Percentiles rank a stretch among this genome's conserved stretches.
These are phyloP conservation scores for Pleurotus djamor DNA, from an alignment of 768 basidiomycete genomes.

Conservation along the genomic window DNA sequence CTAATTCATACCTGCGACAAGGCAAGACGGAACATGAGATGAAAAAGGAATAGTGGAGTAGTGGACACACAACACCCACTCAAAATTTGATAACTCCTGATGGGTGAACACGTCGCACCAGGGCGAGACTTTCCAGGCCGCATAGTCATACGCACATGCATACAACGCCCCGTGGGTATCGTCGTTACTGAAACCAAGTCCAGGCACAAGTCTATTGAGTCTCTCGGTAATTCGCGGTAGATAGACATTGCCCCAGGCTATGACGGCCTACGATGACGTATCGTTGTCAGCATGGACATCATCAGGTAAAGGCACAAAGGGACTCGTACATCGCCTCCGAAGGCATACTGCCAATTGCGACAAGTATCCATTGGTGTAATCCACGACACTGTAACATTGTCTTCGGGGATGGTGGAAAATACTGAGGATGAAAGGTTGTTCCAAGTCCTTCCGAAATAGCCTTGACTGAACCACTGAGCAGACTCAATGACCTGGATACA, in stretches of 20 bases:
- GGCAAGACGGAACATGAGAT: neutral
- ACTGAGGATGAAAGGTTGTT: constrained; percentile 19
- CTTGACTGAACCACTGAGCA: constrained; percentile 35
- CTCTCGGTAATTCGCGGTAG: constrained; percentile 30
- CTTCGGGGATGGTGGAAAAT: constrained; percentile 21
- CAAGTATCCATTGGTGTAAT: constrained; percentile 40
- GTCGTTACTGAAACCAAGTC: constrained; percentile 25
- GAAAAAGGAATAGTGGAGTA: neutral
- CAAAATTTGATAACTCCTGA: constrained; percentile 29
- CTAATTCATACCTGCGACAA: constrained; percentile 32
- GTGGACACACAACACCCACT: constrained; percentile 20
- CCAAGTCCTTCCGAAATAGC: constrained; percentile 33
- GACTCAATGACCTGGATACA: constrained; percentile 29
- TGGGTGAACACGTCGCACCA: constrained; percentile 36
- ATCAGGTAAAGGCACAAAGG: neutral
- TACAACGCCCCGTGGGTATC: constrained; percentile 38
- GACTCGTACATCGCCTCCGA: constrained; percentile 22
- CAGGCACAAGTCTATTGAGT: constrained; percentile 29
- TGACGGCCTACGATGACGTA: constrained; percentile 11
- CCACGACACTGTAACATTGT: constrained; percentile 33
- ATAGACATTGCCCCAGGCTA: constrained; percentile 29
- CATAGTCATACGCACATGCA: constrained; percentile 39
- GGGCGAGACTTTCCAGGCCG: constrained; percentile 29
- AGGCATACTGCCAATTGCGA: constrained; percentile 27
- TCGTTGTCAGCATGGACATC: neutral